phyloP scores from a whole-genome alignment of 805 yeast species.

The Spathaspora sp. region DNA sequence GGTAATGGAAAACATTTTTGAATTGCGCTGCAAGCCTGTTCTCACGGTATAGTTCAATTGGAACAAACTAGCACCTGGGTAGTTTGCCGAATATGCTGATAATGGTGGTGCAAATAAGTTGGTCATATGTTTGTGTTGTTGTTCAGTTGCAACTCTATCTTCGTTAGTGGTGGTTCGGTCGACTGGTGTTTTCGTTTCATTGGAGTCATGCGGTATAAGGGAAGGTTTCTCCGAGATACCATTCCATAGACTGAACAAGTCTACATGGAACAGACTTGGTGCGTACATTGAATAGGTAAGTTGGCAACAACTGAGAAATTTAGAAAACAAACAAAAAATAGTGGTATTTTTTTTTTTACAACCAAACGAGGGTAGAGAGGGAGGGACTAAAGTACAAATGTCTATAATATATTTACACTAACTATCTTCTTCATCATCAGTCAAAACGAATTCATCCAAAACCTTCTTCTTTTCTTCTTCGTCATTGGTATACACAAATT shows the following conservation, averaged over 20 bases:
- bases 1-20: conserved; percentile 10
- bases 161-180: background rate
- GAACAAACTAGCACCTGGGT: conserved; percentile 22
- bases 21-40: background rate
- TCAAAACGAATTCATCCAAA: conserved; percentile 46
- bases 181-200: background rate
- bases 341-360: background rate
- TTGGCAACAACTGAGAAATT: background rate
- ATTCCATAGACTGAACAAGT: conserved; percentile 44
- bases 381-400: background rate
- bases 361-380: background rate
- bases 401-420: background rate
- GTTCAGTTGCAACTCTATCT: conserved; percentile 5
- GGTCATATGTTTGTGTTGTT: conserved; percentile 10
- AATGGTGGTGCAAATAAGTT: conserved; percentile 47
- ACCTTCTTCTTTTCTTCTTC: conserved; percentile 25
- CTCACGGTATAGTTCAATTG: conserved; percentile 17
- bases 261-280: conserved; percentile 44
- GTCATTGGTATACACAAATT: background rate
- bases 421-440: conserved; percentile 27
- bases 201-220: background rate
- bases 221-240: background rate
- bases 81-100: conserved; percentile 50
- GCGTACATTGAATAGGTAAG: conserved; percentile 35
- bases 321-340: background rate